Evolutionary conservation across 352 stramenopile genomes (phyloP), one percentile per base, ranked within the genome.

Genomic region (Hyaloperonospora arabidopsidis): DNA sequence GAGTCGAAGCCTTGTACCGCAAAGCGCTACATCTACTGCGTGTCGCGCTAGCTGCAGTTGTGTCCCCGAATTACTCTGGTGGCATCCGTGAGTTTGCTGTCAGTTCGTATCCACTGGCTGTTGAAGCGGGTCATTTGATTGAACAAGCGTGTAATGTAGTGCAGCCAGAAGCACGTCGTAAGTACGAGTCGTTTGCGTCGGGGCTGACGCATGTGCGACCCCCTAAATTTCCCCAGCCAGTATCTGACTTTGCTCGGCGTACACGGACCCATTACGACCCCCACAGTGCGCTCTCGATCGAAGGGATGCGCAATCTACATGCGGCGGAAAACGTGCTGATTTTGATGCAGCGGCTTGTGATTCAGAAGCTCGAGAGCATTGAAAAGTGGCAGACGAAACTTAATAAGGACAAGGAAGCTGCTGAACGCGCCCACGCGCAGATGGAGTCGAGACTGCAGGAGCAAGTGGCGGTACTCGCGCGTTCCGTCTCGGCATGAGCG

Each of bases 331-430:
- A 88, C 54, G 72, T 89, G 14, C 57, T 91, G 39, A 87, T 93
- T 65, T 67, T 89, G 60, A 55, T 88, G 54, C 83, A 93, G 57
- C 79, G 80, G 5, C 70, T 90, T 28, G 83, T 90, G 54, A 84
- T 89, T 35, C 72, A 87, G 51, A 93, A 93, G 59, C 65, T 89
- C 2, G 80, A 90, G 57, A 55, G 82, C n/a, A 72, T 93, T 18
- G 79, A 88, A 14, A 77, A 86, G 54, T 93, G 83, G 83, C 79
- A 83, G 45, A 52, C 59, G 5, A 70, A 85, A 48, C 70, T 93
- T 0, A 77, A 72, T 21, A 79, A 78, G 50, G 80, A 90, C 49
- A 65, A 72, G 25, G 77, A 74, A 22, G 59, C 59, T 18, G 76
- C 77, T 41, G 80, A 90, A 39, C 68, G 61, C 17, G 67, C 66